Evolutionary conservation across 2,329 filamentous ascomycete species (phyloP).

Genomic region (Tolypocladium paradoxum): DNA sequence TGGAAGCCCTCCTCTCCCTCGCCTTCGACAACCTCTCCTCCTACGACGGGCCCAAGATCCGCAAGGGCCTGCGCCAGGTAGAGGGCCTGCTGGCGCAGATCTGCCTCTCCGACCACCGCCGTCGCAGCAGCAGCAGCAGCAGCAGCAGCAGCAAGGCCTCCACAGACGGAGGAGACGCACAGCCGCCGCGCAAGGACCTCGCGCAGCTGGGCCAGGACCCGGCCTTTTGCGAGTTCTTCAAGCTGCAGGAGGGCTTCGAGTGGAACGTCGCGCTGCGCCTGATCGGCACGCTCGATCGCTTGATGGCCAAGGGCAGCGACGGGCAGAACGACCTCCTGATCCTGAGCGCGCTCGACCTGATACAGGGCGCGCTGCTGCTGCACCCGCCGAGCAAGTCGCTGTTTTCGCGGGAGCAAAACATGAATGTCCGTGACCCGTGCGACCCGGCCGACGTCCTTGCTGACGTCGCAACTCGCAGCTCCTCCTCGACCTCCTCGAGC

Average conservation of each 20-base stretch:
- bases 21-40: slow-evolving; percentile 96
- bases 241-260: slow-evolving; percentile 92
- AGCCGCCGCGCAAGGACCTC: slow-evolving; percentile 48
- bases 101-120: slow-evolving; percentile 51
- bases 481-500: slow-evolving; percentile 87
- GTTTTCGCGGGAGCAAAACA: slow-evolving; percentile 82
- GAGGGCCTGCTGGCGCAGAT: slow-evolving; percentile 91
- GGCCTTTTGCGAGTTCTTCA: slow-evolving; percentile 92
- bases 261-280: slow-evolving; percentile 91
- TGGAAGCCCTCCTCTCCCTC: slow-evolving; percentile 86
- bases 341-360: slow-evolving; percentile 74
- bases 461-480: slow-evolving; percentile 37
- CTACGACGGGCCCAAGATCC: slow-evolving; percentile 78
- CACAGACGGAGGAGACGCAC: slow-evolving; percentile 14
- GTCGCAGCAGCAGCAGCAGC: slow-evolving; percentile 6
- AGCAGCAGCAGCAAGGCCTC: slow-evolving; percentile 9
- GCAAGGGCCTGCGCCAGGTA: slow-evolving; percentile 87
- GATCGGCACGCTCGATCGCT: slow-evolving; percentile 72
- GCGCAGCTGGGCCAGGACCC: slow-evolving; percentile 67
- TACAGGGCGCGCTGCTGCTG: slow-evolving; percentile 78
- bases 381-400: slow-evolving; percentile 83
- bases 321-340: slow-evolving; percentile 83
- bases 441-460: not conserved
- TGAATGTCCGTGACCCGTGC: slow-evolving; percentile 56
- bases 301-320: slow-evolving; percentile 72